Base-by-base conservation (phyloP, 2,329 filamentous ascomycete genomes). In the Trichophyton mentagrophytes region DNA sequence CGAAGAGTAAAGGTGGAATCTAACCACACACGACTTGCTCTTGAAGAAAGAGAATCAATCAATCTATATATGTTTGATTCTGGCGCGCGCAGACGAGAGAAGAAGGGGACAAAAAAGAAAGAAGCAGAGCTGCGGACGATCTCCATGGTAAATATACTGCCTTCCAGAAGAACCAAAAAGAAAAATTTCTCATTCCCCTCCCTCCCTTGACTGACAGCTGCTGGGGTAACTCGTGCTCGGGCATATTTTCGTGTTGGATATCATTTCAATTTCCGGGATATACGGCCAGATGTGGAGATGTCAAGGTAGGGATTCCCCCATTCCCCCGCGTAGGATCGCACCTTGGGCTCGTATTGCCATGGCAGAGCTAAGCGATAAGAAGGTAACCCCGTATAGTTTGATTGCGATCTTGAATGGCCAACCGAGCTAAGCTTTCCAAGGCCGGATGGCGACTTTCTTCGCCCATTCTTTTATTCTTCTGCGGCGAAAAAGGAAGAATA, bases 401-500 rank as follows among this genome's bases (percentile, higher is more conserved):
- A 33, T 55, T 55, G 51, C 27, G n/a, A 36, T n/a, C 27, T 13
- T 44, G 40, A 44, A 6, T 7, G 9, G 17, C 6, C 22, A 36
- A 17, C 51, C n/a, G 51, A 33, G 51, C 51, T 55, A 55, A 55
- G 51, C 51, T 55, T 55, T 55, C 51, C 51, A 55, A 55, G 51
- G 51, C 51, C 51, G 51, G 51, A 9, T 38, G 51, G 27, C 27
- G 27, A 33, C 4, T 33, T 27, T 17, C 27, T 6, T n/a, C 11
- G n/a, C 27, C 11, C 33, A 38, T 38, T 55, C 17, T 55, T 55
- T 17, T 25, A 22, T 51, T 13, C 20, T n/a, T 38, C 33, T 5
- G 51, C 15, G 13, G 49, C 49, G 9, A 36, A 36, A 13, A 36
- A 36, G 20, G 27, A 30, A 47, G 44, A 49, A 49, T 6, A 49